Base-by-base conservation (phyloP, 2,329 filamentous ascomycete genomes). In the Xylariaceae sp. region DNA sequence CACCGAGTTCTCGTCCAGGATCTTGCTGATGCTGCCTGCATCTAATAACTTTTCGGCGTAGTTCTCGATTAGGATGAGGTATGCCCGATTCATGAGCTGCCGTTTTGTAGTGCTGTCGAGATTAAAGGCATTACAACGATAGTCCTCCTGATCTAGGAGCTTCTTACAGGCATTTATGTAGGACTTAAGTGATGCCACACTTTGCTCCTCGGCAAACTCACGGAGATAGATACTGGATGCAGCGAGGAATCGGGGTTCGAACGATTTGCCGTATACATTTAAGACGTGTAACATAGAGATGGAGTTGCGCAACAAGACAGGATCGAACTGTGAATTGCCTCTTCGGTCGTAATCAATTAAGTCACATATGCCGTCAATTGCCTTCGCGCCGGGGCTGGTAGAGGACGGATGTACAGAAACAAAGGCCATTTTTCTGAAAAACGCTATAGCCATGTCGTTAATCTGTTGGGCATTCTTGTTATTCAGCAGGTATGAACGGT, bases 271-370 rank as follows among this genome's bases (percentile, higher is more conserved):
- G 69, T 97, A 99, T 3, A 92, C 83, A 51, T 85, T 84, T 45
- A 96, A 80, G n/a, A 91, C 82, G 63, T 95, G 86, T 58, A 97
- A 80, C 81, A 96, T 90, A 55, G 84, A 81, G 49, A 97, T 83
- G 0, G 88, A 80, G 53, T 89, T 84, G 60, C 81, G 84, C 50
- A 97, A 81, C n/a, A 91, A 73, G 2, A 73, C 70, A 0, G 80
- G 71, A 61, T 90, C 82, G 60, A 87, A 84, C 1, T 80, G 63
- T 66, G 72, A 63, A 54, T 79, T 70, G 67, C 75, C 77, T 40
- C 72, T 76, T 49, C 94, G 84, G 68, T 96, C 89, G 43, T 80
- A 80, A 32, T 85, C 77, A 12, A 97, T 80, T 43, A 97, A 73
- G 56, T 87, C 80, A 68, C 88, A 95, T 42, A 91, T 84, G 7